These are phyloP conservation scores for Wickerhamiella hasegawae DNA, from an alignment of 805 yeast species.

Conservation along the genomic window DNA sequence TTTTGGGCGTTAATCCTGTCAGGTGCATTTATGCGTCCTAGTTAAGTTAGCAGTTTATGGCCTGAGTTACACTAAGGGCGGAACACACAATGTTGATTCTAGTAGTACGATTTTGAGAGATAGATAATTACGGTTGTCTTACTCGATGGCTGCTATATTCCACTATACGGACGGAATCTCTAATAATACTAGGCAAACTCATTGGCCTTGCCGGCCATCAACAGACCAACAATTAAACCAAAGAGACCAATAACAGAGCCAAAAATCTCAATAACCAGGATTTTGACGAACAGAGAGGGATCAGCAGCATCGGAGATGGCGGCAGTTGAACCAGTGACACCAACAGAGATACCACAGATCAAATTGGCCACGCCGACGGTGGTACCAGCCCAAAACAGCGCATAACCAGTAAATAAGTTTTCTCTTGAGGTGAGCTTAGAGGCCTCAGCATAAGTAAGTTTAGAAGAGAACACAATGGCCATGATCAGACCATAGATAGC, in stretches of 20 bases:
- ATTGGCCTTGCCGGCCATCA: conserved; percentile 91
- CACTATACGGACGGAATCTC: neutral
- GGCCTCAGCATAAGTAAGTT: conserved; percentile 50
- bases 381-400: conserved; percentile 95
- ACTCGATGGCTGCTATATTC: no score
- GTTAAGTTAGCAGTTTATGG: no score
- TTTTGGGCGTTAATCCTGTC: neutral
- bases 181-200: conserved; percentile 34
- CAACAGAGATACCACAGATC: conserved; percentile 94
- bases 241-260: conserved; percentile 92
- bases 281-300: conserved; percentile 84
- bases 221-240: conserved; percentile 92
- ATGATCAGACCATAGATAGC: conserved; percentile 96
- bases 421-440: conserved; percentile 54
- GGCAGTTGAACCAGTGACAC: conserved; percentile 96
- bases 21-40: neutral
- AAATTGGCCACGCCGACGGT: conserved; percentile 89
- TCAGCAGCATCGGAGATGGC: conserved; percentile 97
- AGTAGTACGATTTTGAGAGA: no score
- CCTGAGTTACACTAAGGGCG: no score
- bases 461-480: conserved; percentile 93
- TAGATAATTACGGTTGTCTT: no score
- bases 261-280: conserved; percentile 90
- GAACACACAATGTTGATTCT: no score
- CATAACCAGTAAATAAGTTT: conserved; percentile 85